A percentile compares a stretch with the other conserved stretches of the same genome.
Conservation (phyloP, 371 early-diverging fungal genomes). For the Mortierella sp. region DNA sequence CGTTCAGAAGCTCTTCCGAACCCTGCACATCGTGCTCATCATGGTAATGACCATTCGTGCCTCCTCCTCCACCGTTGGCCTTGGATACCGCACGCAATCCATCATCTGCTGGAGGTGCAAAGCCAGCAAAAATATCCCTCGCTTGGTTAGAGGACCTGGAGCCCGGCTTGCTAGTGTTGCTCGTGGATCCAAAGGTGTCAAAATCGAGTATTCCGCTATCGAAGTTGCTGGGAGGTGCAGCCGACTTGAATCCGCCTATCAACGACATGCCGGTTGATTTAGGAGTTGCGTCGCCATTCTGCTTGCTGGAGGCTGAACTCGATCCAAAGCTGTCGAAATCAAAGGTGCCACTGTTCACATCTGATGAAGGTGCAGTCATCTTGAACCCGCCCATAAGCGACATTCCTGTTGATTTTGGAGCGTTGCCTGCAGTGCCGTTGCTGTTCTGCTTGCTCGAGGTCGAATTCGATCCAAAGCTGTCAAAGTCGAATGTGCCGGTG, state of each 20-base stretch:
- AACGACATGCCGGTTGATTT: conserved; percentile 33
- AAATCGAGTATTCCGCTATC: conserved; percentile 48
- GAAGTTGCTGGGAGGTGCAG: conserved; percentile 13
- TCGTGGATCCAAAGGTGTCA: conserved; percentile 40
- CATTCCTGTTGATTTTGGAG: conserved; percentile 19
- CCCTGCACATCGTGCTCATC: conserved; percentile 31
- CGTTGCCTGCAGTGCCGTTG: no score
- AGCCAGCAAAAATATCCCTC: conserved; percentile 38
- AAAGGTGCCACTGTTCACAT: conserved; percentile 32
- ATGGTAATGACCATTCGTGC: not conserved
- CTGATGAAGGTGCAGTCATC: conserved; percentile 3
- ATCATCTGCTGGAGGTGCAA: conserved; percentile 36
- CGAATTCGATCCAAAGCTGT: conserved; percentile 10
- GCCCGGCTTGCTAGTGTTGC: not conserved
- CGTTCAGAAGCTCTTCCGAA: conserved; percentile 50
- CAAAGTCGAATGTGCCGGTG: conserved; percentile 13
- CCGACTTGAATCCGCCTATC: conserved; percentile 40
- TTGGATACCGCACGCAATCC: not conserved
- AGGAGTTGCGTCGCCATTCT: conserved; percentile 1
- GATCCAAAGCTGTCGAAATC: conserved; percentile 43
- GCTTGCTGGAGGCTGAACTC: conserved; percentile 3
- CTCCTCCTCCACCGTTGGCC: not conserved
- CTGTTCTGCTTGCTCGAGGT: not conserved
- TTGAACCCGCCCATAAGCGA: conserved; percentile 39
- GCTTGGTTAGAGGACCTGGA: not conserved